Evolutionary conservation across 192 early-diverging fungal species (phyloP), one percentile per base, ranked within the genome.

Genomic region (Umbelopsis isabellina): DNA sequence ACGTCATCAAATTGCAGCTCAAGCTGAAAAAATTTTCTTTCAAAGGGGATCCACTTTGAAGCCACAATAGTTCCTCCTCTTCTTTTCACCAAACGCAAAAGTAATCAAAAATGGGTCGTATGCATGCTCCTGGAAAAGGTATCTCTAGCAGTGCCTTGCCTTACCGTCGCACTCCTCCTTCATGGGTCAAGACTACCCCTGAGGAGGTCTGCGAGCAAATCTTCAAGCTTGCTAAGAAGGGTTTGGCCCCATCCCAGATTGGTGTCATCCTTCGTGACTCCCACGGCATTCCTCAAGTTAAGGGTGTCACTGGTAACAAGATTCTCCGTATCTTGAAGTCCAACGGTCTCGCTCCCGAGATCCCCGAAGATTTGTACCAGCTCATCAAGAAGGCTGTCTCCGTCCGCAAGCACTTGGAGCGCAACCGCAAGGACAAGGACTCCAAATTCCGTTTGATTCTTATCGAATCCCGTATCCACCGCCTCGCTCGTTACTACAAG

Each of bases 371-470:
- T 88, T 90, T 99, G 67, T 97, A 98, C 92, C 94, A 95, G 85
- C 84, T 99, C 76, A 99, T 99, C 90, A 99, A 97, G 93, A 98
- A 98, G 93, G 96, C 97, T 74, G 95, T 99, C 75, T 89, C 94
- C 73, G 91, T 99, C 86, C 95, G 93, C 87, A 98, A 97, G 91
- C 97, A 99, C 83, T 81, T 99, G 73, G 97, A 99, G 89, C 92
- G 92, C 75, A 93, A 95, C 93, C 93, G 96, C 88, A 99, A 99
- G 91, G 97, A 99, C 85, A 85, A 85, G 74, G 97, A 97, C 79
- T 88, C 94, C 84, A 99, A 99, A 93, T 99, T 97, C 92, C 93
- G 97, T 81, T 87, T 97, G 74, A 96, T 97, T 93, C 70, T 79
- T 49, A 91, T 96, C 77, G 96, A 99, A 87, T 96, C 97, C 68